Evolutionary conservation across 2,329 filamentous ascomycete species (phyloP).

Genomic region (Colletotrichum liaoningense): DNA sequence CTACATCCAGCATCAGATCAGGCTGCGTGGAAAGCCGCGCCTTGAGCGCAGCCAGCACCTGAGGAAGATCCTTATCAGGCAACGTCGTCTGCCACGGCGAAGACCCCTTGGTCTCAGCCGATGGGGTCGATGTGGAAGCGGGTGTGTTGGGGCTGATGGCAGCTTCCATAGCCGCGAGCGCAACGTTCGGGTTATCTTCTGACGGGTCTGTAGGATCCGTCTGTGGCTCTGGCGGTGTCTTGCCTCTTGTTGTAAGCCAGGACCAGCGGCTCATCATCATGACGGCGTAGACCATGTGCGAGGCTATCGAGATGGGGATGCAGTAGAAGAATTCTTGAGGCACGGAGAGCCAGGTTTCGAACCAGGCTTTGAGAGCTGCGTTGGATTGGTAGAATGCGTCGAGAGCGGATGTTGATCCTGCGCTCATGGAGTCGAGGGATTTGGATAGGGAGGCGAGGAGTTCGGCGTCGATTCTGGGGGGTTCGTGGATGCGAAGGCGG

Average conservation of each 20-base stretch:
- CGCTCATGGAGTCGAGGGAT: conserved; percentile 51
- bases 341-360: conserved; percentile 59
- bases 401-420: conserved; percentile 54
- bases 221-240: too few relatives aligned
- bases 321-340: conserved; percentile 55
- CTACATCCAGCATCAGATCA: conserved; percentile 57
- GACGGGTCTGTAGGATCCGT: not conserved
- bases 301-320: conserved; percentile 57
- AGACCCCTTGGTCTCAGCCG: not conserved
- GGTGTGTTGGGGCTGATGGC: conserved; percentile 18
- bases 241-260: conserved; percentile 49
- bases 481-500: conserved; percentile 59
- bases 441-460: conserved; percentile 56
- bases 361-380: conserved; percentile 59
- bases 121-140: not conserved
- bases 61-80: conserved; percentile 44
- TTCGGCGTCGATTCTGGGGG: conserved; percentile 54
- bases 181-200: not conserved
- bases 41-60: conserved; percentile 53
- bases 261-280: conserved; percentile 64
- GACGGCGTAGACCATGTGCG: conserved; percentile 62
- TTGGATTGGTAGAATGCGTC: conserved; percentile 63
- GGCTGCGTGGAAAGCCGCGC: conserved; percentile 56
- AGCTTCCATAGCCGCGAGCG: conserved; percentile 22
- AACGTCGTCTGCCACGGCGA: not conserved